Evolutionary conservation across 2,329 filamentous ascomycete species (phyloP), one percentile per base, ranked within the genome.

Genomic region (Endoconidiophora polonica): DNA sequence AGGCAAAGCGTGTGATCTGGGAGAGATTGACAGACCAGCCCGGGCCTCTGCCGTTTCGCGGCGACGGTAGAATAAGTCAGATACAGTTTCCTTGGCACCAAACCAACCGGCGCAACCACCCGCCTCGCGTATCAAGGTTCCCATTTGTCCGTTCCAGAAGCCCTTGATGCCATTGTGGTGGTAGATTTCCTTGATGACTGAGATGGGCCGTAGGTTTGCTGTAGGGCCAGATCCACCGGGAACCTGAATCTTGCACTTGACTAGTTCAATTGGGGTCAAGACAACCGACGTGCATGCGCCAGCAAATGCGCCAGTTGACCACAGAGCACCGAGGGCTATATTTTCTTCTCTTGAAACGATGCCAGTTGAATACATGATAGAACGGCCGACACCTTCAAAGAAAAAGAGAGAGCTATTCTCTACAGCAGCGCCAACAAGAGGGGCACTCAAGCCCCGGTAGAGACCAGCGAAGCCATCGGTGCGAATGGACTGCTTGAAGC

Each of bases 181-280:
- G 60, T 86, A 94, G 6, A 96, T 77, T 24, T 87, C 78, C 23
- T 73, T 71, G 41, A 96, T 83, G 40, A 95, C 79, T 4, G 75
- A 66, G 10, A 85, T 61, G 0, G 87, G 81, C 1, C 76, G 74
- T 4, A 83, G 72, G 22, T 67, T 65, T 2, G 63, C 61, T 1
- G 67, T 62, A 14, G 59, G 60, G 23, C 24, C 10, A 3, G 18
- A 39, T 4, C 33, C 38, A 9, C 29, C 24, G 7, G 74, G 86
- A 1, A 90, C 88, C 64, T 98, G 91, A 68, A 98, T 94, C 66
- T 91, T 93, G 74, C 91, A 98, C 67, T 98, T 98, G 62, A 98
- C 84, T 48, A 98, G 76, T 67, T 98, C 91, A 57, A 98, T 86
- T 0, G 91, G 91, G 0, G 91, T 98, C 54, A 98, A 76, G 29